phyloP scores from a whole-genome alignment of 1,139 yeast genomes.

The Arxiozyma heterogenica region DNA sequence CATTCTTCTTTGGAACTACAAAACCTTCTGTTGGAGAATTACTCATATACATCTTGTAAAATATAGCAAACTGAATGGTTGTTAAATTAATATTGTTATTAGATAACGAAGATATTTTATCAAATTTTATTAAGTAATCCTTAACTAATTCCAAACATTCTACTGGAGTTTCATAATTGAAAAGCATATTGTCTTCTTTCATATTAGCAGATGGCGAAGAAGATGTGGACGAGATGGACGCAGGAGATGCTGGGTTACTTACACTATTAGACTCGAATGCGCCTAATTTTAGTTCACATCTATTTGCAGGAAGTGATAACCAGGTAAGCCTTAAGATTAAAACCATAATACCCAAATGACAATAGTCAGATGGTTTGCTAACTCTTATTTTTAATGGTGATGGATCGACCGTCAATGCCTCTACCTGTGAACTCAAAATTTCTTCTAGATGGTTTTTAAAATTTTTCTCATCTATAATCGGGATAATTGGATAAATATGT shows the following conservation, averaged over 20 bases:
- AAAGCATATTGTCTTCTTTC: constrained; percentile 23
- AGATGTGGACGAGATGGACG: neutral
- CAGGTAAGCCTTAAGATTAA: constrained; percentile 43
- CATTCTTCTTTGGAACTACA: constrained; percentile 21
- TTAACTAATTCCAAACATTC: constrained; percentile 24
- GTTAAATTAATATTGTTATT: constrained; percentile 31
- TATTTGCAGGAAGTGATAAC: constrained; percentile 39
- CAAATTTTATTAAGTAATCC: constrained; percentile 27
- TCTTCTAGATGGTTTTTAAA: constrained; percentile 27
- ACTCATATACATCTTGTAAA: constrained; percentile 39
- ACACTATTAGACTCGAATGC: constrained; percentile 2
- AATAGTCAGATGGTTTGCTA: constrained; percentile 25
- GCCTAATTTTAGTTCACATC: constrained; percentile 26
- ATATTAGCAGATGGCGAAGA: constrained; percentile 7
- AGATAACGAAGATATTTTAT: constrained; percentile 29
- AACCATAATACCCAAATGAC: constrained; percentile 36
- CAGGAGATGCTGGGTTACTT: constrained; percentile 1
- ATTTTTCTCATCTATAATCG: constrained; percentile 41
- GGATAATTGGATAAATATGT: constrained; percentile 41
- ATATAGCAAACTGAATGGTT: constrained; percentile 43
- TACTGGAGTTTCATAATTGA: constrained; percentile 24
- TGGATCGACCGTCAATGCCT: constrained; percentile 3
- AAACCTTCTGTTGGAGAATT: constrained; percentile 37
- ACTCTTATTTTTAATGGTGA: constrained; percentile 14
- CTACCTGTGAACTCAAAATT: constrained; percentile 12